These are phyloP conservation scores for Carpinus viminea DNA, from an alignment of 306 rosid genomes.

Conservation along the genomic window DNA sequence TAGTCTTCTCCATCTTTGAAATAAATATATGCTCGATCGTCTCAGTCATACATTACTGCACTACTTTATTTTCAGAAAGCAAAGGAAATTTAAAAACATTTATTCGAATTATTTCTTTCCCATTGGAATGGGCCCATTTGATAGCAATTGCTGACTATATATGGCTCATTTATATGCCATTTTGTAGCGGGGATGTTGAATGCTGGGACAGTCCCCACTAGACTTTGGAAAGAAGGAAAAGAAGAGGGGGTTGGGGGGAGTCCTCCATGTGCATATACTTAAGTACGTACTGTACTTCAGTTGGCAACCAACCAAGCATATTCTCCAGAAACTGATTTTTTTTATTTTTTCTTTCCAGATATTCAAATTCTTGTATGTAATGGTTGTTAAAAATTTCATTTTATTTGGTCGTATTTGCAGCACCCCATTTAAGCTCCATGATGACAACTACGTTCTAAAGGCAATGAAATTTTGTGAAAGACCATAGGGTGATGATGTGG, in stretches of 20 bases:
- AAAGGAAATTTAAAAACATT: too few relatives aligned
- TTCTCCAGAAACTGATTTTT: not conserved
- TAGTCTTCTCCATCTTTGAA: too few relatives aligned
- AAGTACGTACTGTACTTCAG: not conserved
- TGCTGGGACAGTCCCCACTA: not conserved
- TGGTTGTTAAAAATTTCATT: not conserved
- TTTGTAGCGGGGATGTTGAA: too few relatives aligned
- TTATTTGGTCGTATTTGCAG: slow-evolving; percentile 40
- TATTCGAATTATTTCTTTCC: too few relatives aligned
- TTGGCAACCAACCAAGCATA: slow-evolving; percentile 3
- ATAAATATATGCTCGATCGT: too few relatives aligned
- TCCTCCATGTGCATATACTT: not conserved
- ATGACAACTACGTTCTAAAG: slow-evolving; percentile 85
- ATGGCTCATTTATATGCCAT: too few relatives aligned
- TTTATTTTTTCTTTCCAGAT: not conserved
- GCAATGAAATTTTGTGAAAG: slow-evolving; percentile 82
- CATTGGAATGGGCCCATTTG: too few relatives aligned
- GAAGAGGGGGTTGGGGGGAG: not conserved
- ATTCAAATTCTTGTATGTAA: not conserved
- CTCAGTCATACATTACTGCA: too few relatives aligned
- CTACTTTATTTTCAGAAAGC: too few relatives aligned
- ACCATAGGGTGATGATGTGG: slow-evolving; percentile 49
- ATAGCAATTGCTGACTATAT: too few relatives aligned
- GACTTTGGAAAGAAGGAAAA: too few relatives aligned
- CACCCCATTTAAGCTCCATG: slow-evolving; percentile 97